Evolutionary conservation across 768 basidiomycete species (phyloP).

Genomic region (Porphyrellus cyaneotinctus): DNA sequence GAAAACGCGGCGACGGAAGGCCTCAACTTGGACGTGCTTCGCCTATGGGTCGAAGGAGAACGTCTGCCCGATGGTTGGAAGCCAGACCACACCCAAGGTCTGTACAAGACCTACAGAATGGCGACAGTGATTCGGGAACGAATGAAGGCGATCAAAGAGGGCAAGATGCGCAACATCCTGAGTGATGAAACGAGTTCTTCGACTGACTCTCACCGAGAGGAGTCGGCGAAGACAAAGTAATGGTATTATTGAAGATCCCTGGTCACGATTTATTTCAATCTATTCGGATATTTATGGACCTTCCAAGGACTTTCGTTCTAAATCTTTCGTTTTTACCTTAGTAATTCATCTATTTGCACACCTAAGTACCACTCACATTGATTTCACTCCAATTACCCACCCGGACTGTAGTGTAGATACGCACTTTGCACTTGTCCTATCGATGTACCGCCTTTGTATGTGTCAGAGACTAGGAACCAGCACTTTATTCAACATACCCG

Average conservation of each 20-base stretch:
- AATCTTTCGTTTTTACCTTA: background rate
- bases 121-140: constrained; percentile 24
- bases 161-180: constrained; percentile 18
- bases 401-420: background rate
- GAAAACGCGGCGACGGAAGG: constrained; percentile 38
- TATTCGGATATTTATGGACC: background rate
- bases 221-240: constrained; percentile 20
- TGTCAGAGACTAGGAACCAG: no score
- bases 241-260: background rate
- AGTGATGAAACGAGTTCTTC: constrained; percentile 7
- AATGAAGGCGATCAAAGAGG: constrained; percentile 22
- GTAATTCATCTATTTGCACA: background rate
- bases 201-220: background rate
- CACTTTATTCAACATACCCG: no score
- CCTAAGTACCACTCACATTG: background rate
- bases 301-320: no score
- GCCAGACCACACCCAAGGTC: constrained; percentile 29
- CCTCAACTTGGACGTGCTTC: constrained; percentile 43
- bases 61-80: constrained; percentile 43
- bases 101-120: constrained; percentile 30
- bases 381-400: no score
- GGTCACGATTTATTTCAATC: constrained; percentile 4
- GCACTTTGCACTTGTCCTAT: background rate
- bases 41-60: constrained; percentile 49
- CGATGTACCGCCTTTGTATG: no score